Base-by-base conservation (phyloP, 768 basidiomycete genomes). In the Naganishia onofrii region DNA sequence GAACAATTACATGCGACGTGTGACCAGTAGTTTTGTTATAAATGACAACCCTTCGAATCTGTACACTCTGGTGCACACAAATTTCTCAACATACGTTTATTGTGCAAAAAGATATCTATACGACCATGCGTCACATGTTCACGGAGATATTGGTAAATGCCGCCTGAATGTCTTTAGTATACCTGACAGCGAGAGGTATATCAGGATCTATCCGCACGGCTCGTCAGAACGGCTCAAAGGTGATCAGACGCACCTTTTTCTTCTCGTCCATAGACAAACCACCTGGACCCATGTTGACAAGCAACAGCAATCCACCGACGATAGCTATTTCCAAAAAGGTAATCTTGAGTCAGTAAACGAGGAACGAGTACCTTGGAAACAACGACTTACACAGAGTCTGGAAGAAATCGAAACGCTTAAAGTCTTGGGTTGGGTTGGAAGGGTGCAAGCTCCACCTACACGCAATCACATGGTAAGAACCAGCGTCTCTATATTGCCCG, bases 351-450 rank as follows among this genome's bases (percentile, higher is more conserved):
- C 55, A 60, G 55, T 36, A 66, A 7, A 34, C 26, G 17, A 54
- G 1, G 31, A 46, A 28, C 12, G 51, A 15, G 26, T 7, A 13
- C 21, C 29, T 28, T 4, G 19, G 12, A 9, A 8, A 46, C 31
- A 19, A 26, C n/a, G 21, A 78, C 83, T 77, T 74, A 88, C 86
- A 96, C 38, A 96, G 85, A 36, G 93, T 98, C 55, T 70, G 74
- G 72, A 96, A 97, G 84, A 99, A 99, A 83, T 99, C 96, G 78
- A 97, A 96, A 85, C 97, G 97, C 77, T 98, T 87, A 88, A 98
- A 99, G 80, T 99, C 96, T 29, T 94, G 87, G 77, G 94, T 92
- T 73, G 95, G 95, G 81, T 98, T 96, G 53, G 88, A 87, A 54
- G 88, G 86, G 80, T 93, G 89, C 28, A 98, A 88, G 74, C 86